Conservation (phyloP, 352 stramenopile species). For the Phytopythium helicoides region DNA sequence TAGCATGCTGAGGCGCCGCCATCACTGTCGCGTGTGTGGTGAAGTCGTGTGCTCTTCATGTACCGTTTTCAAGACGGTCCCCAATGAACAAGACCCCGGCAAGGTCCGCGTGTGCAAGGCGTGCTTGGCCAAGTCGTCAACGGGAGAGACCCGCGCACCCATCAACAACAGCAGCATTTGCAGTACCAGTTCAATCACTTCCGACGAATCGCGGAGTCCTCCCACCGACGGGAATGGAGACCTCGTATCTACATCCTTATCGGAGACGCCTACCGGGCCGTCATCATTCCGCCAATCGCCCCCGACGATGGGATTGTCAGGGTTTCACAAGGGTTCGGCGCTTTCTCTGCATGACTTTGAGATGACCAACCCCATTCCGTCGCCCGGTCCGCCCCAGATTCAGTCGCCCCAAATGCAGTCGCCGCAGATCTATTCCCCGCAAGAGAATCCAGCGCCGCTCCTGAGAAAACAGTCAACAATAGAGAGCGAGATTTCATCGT, state of each 20-base stretch:
- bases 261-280: conserved; percentile 14
- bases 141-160: conserved; percentile 8
- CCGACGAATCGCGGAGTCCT: conserved; percentile 41
- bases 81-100: conserved; percentile 37
- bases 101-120: conserved; percentile 83
- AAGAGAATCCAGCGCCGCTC: conserved; percentile 1
- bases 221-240: conserved; percentile 22
- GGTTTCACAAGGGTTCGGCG: conserved; percentile 23
- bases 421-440: conserved; percentile 1
- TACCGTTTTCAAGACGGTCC: conserved; percentile 78
- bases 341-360: conserved; percentile 56
- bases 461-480: conserved; percentile 8
- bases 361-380: conserved; percentile 19
- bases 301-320: background rate
- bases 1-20: conserved; percentile 73
- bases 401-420: conserved; percentile 2
- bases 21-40: conserved; percentile 86
- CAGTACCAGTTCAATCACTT: conserved; percentile 53
- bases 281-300: conserved; percentile 4
- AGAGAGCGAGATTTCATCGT: background rate
- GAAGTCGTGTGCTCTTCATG: conserved; percentile 84
- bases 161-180: conserved; percentile 24
- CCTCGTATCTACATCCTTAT: conserved; percentile 1
- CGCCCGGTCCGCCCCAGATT: background rate
- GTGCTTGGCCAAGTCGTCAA: conserved; percentile 66